Base-by-base conservation (phyloP, 148 eudicot species). In the Fagopyrum homotropicum region DNA sequence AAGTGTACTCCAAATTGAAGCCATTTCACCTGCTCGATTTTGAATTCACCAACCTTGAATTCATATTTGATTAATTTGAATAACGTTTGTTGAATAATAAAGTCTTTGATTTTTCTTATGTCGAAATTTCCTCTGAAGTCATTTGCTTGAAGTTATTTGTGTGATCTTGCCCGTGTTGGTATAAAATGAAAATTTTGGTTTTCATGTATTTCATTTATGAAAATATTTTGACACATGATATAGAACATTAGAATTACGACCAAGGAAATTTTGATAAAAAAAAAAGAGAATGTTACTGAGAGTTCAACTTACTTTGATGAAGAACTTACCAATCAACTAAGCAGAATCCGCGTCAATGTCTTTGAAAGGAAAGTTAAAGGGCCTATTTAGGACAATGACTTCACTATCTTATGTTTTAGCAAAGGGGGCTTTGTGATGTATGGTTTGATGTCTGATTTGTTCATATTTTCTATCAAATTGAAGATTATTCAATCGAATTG, bases 401-500 rank as follows among this genome's bases (percentile, higher is more conserved):
- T 22, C 26, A 22, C 26, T 22, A 22, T 22, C 26, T 22, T 22
- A 22, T 22, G 26, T 22, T 22, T 22, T 22, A 22, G 26, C 0
- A 22, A 22, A 22, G 26, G 26, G 0, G 0, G 0, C 0, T 22
- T 22, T 22, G 26, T 0, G 26, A 22, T 22, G 26, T 22, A 43
- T 69, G 73, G 17, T 69, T 46, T 11, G 49, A 7, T 49, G 43
- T 17, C 66, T 74, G 61, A 69, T 69, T 5, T 44, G 16, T 76
- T 68, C 46, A 46, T 8, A 57, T 75, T 77, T 69, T 71, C 55
- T 46, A 75, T 75, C 80, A 90, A 92, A 78, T 77, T 71, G 88
- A 87, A 80, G 89, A 88, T 77, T 79, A 78, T 81, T 82, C 87
- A 49, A 76, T 81, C 74, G 90, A 85, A 70, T 84, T 81, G 52